These are phyloP conservation scores for Yamadazyma friedrichii DNA, from an alignment of 1,139 yeast genomes.

Conservation along the genomic window DNA sequence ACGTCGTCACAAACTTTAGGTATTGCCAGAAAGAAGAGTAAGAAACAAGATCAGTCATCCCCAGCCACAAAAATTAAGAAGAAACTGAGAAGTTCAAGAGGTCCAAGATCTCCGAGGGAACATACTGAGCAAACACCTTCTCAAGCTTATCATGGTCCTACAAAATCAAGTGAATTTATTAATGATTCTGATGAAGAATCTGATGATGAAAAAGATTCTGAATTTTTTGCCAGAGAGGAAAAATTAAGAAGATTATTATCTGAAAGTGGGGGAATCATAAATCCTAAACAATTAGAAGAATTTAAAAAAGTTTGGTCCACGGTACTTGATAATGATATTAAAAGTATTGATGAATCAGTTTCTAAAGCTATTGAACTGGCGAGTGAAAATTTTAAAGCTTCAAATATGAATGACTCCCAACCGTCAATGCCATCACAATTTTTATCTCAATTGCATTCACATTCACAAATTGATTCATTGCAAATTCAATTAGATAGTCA, in stretches of 20 bases:
- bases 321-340: slow-evolving; percentile 20
- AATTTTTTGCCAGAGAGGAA: slow-evolving; percentile 60
- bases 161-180: slow-evolving; percentile 53
- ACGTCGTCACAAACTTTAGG: slow-evolving; percentile 9
- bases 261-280: slow-evolving; percentile 42
- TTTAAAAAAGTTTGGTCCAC: slow-evolving; percentile 40
- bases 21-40: slow-evolving; percentile 15
- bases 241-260: slow-evolving; percentile 43
- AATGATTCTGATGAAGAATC: slow-evolving; percentile 67
- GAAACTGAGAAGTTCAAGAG: slow-evolving; percentile 7
- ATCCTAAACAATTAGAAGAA: slow-evolving; percentile 33
- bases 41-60: slow-evolving; percentile 4
- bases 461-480: slow-evolving; percentile 1
- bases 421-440: slow-evolving; percentile 6
- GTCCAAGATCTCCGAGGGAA: not conserved
- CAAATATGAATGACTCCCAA: slow-evolving; percentile 10
- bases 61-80: slow-evolving; percentile 4
- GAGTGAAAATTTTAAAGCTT: slow-evolving; percentile 17
- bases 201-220: slow-evolving; percentile 54
- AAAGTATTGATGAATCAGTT: slow-evolving; percentile 12
- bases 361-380: slow-evolving; percentile 25
- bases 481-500: not conserved
- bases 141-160: slow-evolving; percentile 9
- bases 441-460: not conserved
- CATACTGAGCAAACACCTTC: not conserved